These are phyloP conservation scores for Rhizoclosmatium sp. DNA, from an alignment of 192 early-diverging fungal species.

Conservation along the genomic window DNA sequence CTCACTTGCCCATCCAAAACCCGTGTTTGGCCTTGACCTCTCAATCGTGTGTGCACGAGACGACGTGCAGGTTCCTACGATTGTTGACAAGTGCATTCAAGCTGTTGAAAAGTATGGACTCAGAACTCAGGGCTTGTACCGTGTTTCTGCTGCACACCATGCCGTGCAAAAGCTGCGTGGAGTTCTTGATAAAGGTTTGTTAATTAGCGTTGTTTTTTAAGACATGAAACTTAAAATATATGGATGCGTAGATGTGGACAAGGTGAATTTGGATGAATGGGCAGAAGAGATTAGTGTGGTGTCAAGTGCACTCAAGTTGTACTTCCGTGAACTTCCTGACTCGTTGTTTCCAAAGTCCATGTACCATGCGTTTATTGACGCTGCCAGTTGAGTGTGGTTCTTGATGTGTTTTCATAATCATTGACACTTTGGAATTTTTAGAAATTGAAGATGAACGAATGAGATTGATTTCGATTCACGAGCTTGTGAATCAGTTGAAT, in stretches of 20 bases:
- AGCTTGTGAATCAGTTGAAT: conserved; percentile 76
- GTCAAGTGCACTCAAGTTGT: conserved; percentile 88
- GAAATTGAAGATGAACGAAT: conserved; percentile 61
- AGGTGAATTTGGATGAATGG: conserved; percentile 70
- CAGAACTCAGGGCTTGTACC: conserved; percentile 82
- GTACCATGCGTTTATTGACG: conserved; percentile 75
- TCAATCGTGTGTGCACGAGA: conserved; percentile 71
- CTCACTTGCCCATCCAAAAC: conserved; percentile 72
- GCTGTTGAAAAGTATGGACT: conserved; percentile 78
- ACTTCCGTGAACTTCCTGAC: conserved; percentile 94
- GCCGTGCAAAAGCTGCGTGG: conserved; percentile 76
- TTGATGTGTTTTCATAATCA: neutral
- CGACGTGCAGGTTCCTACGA: conserved; percentile 72
- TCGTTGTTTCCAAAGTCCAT: conserved; percentile 76
- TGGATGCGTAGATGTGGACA: conserved; percentile 58
- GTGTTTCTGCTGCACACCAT: conserved; percentile 82
- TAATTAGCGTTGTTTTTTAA: neutral
- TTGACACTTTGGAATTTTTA: neutral
- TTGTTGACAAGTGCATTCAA: conserved; percentile 82
- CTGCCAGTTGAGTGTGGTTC: conserved; percentile 63
- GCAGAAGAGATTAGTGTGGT: conserved; percentile 84
- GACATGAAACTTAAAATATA: conserved; percentile 8
- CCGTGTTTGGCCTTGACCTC: conserved; percentile 85
- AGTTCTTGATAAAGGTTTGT: conserved; percentile 75
- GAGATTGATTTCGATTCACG: conserved; percentile 74